These are phyloP conservation scores for Lentinula novae-zelandiae DNA, from an alignment of 1,284 basidiomycete genomes.

Conservation along the genomic window DNA sequence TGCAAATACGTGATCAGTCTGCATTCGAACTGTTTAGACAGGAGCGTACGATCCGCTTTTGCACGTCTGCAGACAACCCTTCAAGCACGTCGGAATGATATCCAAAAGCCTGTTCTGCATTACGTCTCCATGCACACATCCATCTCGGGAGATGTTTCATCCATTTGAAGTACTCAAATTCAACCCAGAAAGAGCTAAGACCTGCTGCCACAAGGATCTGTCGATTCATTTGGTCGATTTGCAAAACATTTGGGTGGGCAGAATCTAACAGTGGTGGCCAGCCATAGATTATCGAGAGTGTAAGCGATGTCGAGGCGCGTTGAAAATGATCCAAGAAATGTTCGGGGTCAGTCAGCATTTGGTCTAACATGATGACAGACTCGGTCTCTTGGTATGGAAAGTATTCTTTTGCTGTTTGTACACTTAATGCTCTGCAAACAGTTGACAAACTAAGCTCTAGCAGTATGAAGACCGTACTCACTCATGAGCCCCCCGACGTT, in stretches of 20 bases:
- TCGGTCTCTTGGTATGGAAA: slow-evolving; percentile 13
- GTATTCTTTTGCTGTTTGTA: slow-evolving; percentile 8
- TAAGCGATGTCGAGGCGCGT: slow-evolving; percentile 6
- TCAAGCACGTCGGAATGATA: slow-evolving; percentile 13
- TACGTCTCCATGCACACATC: slow-evolving; percentile 16
- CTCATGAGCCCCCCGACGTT: slow-evolving; percentile 16
- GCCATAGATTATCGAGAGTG: slow-evolving; percentile 4
- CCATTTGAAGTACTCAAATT: slow-evolving; percentile 22
- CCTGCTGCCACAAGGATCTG: slow-evolving; percentile 14
- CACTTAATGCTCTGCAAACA: slow-evolving; percentile 11
- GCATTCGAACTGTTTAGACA: neutral
- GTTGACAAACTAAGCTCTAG: neutral
- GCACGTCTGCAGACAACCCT: slow-evolving; percentile 9
- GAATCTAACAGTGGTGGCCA: slow-evolving; percentile 11
- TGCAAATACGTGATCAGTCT: neutral
- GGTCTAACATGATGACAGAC: slow-evolving; percentile 10
- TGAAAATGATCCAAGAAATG: slow-evolving; percentile 15
- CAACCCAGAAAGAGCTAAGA: slow-evolving; percentile 17
- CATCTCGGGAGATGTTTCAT: slow-evolving; percentile 17
- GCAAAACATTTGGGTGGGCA: slow-evolving; percentile 14
- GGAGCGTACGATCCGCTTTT: slow-evolving; percentile 4
- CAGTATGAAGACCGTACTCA: neutral
- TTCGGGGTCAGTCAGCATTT: slow-evolving; percentile 10
- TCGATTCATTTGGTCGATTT: slow-evolving; percentile 16
- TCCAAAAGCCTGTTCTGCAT: slow-evolving; percentile 14